Percentiles rank a stretch among this genome's conserved stretches.
These are phyloP conservation scores for Neoboletus magnificus DNA, from an alignment of 768 basidiomycete species.

Conservation along the genomic window DNA sequence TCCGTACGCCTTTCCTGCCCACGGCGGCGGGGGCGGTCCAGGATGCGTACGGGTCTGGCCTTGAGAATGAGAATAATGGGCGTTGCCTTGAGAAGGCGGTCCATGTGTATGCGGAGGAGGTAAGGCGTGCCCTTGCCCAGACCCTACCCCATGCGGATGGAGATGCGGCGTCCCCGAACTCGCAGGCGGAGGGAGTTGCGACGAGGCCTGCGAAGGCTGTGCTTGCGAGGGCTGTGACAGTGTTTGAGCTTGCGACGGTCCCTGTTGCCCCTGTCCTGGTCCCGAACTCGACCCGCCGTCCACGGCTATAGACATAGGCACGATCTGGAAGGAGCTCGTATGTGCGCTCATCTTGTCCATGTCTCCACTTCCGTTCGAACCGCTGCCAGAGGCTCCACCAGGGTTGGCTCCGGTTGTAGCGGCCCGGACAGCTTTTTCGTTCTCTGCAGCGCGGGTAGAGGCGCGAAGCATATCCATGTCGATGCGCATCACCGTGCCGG, in stretches of 20 bases:
- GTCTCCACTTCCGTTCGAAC: slow-evolving; percentile 7
- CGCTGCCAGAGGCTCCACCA: slow-evolving; percentile 5
- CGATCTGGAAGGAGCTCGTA: slow-evolving; percentile 60
- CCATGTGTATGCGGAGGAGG: slow-evolving; percentile 11
- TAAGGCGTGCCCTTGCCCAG: slow-evolving; percentile 7
- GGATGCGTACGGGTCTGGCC: slow-evolving; percentile 13
- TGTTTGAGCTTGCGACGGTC: background rate
- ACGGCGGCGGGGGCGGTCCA: slow-evolving; percentile 24
- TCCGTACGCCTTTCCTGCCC: slow-evolving; percentile 22
- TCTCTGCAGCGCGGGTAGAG: slow-evolving; percentile 59
- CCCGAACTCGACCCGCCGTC: slow-evolving; percentile 14
- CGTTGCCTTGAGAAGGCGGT: slow-evolving; percentile 1
- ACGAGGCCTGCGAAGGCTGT: slow-evolving; percentile 9
- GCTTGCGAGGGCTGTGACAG: slow-evolving; percentile 8
- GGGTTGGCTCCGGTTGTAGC: slow-evolving; percentile 30
- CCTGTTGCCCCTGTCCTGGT: slow-evolving; percentile 1
- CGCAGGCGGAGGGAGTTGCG: slow-evolving; percentile 9
- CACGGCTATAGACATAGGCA: slow-evolving; percentile 21
- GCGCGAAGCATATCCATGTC: slow-evolving; percentile 76
- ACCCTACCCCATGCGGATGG: slow-evolving; percentile 10
- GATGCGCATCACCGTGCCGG: slow-evolving; percentile 44
- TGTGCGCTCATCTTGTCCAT: slow-evolving; percentile 40
- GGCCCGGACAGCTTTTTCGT: slow-evolving; percentile 27
- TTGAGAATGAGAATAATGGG: slow-evolving; percentile 10
- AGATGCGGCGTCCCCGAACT: slow-evolving; percentile 13